Conservation (phyloP, 148 eudicot species). For the Pouteria glomerata region DNA sequence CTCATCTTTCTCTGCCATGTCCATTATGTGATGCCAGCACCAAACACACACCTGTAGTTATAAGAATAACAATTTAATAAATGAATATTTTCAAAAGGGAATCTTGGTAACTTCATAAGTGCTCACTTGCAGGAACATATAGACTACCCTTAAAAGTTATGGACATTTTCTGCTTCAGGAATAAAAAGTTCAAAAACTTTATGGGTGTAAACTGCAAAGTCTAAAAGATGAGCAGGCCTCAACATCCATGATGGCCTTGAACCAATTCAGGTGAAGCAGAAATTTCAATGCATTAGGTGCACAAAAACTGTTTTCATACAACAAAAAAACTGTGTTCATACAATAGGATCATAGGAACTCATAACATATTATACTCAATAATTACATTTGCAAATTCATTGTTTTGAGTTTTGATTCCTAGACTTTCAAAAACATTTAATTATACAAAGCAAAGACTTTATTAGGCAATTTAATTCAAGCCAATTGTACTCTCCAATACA, state of each 20-base stretch:
- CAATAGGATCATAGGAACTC: background rate
- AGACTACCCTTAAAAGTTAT: background rate
- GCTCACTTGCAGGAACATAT: background rate
- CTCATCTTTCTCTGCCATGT: conserved; percentile 62
- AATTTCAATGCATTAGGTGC: too few relatives aligned
- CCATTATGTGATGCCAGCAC: conserved; percentile 70
- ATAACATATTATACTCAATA: background rate
- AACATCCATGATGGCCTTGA: too few relatives aligned
- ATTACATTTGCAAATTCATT: background rate
- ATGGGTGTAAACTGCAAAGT: background rate
- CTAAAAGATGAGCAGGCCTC: background rate
- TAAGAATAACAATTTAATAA: background rate
- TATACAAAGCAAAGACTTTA: too few relatives aligned
- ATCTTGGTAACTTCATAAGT: too few relatives aligned
- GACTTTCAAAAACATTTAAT: too few relatives aligned
- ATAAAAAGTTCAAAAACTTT: background rate
- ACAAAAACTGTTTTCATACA: too few relatives aligned
- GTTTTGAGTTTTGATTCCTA: too few relatives aligned
- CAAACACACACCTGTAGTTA: conserved; percentile 52
- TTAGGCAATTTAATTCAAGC: too few relatives aligned
- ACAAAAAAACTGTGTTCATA: background rate
- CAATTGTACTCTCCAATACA: too few relatives aligned
- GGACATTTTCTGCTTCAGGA: background rate
- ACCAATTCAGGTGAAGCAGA: too few relatives aligned
- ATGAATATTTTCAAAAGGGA: background rate